These are phyloP conservation scores for Cardamine resedifolia DNA, from an alignment of 345 rosid species.

Conservation along the genomic window DNA sequence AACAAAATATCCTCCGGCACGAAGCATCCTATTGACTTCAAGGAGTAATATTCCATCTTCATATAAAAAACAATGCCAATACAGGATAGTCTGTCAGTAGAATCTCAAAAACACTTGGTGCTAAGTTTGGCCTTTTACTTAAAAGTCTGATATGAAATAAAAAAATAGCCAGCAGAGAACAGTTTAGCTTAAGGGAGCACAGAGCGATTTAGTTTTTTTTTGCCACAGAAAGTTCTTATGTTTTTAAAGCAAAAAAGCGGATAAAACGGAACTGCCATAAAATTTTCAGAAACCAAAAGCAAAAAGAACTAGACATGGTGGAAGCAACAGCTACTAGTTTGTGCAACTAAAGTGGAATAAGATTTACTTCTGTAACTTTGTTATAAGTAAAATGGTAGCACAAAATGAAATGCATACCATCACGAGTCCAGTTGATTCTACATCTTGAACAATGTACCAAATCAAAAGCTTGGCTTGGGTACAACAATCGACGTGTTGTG, in stretches of 20 bases:
- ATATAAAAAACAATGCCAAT: conserved; percentile 3
- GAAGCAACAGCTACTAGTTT: neutral
- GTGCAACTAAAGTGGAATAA: neutral
- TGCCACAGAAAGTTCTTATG: neutral
- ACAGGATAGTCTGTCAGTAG: conserved; percentile 1
- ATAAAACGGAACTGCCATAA: no score
- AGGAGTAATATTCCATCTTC: conserved; percentile 94
- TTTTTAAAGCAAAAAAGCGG: neutral
- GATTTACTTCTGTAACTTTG: neutral
- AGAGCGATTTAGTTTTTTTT: neutral
- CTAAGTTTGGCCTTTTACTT: neutral
- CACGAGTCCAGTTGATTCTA: conserved; percentile 99
- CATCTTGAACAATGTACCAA: conserved; percentile 96
- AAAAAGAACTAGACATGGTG: neutral
- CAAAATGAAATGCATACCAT: conserved; percentile 52
- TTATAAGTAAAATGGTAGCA: conserved; percentile 1
- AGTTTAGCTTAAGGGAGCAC: neutral
- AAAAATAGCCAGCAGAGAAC: neutral
- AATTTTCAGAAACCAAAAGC: neutral
- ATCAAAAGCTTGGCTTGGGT: conserved; percentile 98
- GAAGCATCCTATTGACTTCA: conserved; percentile 93
- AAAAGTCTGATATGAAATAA: neutral
- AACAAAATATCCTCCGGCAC: conserved; percentile 94
- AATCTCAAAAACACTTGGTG: conserved; percentile 7
- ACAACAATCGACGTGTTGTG: conserved; percentile 68